Conservation (phyloP, 1,284 basidiomycete genomes). For the Ceratobasidium theobromae region DNA sequence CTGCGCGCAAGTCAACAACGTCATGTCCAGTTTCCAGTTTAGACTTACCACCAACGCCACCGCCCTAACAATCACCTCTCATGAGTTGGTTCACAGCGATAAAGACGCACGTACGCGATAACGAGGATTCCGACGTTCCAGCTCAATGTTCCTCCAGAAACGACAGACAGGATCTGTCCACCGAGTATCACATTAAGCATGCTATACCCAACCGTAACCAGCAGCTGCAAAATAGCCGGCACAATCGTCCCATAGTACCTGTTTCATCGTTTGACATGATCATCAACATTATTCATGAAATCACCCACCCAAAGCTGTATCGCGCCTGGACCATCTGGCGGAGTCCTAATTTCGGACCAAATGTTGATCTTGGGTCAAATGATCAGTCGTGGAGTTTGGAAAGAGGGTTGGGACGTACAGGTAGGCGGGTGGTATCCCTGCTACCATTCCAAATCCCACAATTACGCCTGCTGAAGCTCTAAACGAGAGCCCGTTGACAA, state of each 20-base stretch:
- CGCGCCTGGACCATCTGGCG: constrained; percentile 85
- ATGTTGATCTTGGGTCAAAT: constrained; percentile 79
- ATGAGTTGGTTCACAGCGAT: too few relatives aligned
- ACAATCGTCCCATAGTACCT: constrained; percentile 42
- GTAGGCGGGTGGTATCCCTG: constrained; percentile 55
- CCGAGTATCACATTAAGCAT: constrained; percentile 78
- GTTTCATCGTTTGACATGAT: neutral
- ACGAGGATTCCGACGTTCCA: constrained; percentile 82
- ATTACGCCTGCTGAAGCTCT: constrained; percentile 73
- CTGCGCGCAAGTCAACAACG: too few relatives aligned
- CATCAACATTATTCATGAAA: neutral
- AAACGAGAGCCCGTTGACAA: constrained; percentile 65
- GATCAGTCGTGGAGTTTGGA: too few relatives aligned
- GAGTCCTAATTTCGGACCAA: constrained; percentile 81
- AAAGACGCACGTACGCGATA: constrained; percentile 46
- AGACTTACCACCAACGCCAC: constrained; percentile 67
- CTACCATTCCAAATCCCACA: constrained; percentile 72
- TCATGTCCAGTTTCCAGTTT: too few relatives aligned
- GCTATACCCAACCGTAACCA: constrained; percentile 66
- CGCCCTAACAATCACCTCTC: too few relatives aligned
- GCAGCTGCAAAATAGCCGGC: constrained; percentile 21
- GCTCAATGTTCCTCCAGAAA: constrained; percentile 55
- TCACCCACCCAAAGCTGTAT: constrained; percentile 65
- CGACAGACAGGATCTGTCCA: constrained; percentile 74
- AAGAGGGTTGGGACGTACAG: constrained; percentile 56